phyloP scores from a whole-genome alignment of 345 rosid species.

The Erysimum cheiranthoides region DNA sequence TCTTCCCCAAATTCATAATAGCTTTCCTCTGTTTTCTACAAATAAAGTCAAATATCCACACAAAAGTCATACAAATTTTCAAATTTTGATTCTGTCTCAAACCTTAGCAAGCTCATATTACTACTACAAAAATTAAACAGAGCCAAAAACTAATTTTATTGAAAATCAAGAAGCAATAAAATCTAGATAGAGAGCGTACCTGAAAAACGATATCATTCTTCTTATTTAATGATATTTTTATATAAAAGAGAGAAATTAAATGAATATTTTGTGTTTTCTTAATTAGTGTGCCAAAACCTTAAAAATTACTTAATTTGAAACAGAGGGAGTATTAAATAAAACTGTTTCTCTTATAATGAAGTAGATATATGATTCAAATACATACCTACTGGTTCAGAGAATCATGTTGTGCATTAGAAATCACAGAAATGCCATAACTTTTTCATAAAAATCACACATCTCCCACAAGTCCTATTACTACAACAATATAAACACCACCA shows the following conservation, averaged over 20 bases:
- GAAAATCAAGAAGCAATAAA: neutral
- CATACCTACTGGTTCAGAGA: neutral
- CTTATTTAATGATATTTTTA: no score
- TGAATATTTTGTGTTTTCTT: no score
- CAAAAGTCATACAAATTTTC: no score
- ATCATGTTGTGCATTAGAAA: neutral
- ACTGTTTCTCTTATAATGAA: neutral
- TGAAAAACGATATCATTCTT: neutral
- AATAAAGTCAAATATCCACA: neutral
- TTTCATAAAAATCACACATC: no score
- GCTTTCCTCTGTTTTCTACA: neutral
- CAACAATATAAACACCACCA: neutral
- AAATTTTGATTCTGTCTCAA: no score
- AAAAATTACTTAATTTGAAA: no score
- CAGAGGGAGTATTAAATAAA: neutral
- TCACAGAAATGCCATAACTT: conserved; percentile 39
- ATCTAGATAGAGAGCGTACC: neutral
- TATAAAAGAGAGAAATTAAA: no score
- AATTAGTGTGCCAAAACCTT: no score
- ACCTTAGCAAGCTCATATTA: no score
- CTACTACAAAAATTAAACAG: no score
- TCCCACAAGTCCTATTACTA: neutral
- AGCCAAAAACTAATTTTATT: neutral
- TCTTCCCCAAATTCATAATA: neutral
- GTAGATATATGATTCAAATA: neutral